Evolutionary conservation across 345 rosid species (phyloP).

Genomic region (Rhodamnia rubescens): DNA sequence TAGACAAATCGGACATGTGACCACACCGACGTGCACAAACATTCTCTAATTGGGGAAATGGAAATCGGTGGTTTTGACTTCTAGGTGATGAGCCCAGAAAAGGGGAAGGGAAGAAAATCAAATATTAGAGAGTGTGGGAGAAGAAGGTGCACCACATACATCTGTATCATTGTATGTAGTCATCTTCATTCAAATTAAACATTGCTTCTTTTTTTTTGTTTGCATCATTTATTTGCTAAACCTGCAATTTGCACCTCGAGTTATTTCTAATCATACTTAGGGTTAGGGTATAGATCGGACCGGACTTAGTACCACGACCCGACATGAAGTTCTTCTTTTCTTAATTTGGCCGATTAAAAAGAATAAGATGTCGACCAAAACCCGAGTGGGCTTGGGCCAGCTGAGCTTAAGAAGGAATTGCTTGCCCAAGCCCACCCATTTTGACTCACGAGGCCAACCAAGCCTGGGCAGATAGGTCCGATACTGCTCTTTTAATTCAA

Average conservation of each 20-base stretch:
- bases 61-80: background rate
- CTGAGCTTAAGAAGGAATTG: background rate
- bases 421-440: background rate
- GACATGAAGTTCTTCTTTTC: background rate
- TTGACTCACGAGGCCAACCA: background rate
- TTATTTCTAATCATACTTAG: background rate
- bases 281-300: background rate
- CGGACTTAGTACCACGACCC: background rate
- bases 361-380: background rate
- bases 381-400: background rate
- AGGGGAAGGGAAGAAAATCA: background rate
- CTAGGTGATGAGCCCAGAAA: background rate
- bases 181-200: background rate
- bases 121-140: background rate
- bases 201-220: no score
- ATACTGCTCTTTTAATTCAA: background rate
- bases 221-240: background rate
- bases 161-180: background rate
- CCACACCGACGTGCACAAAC: background rate
- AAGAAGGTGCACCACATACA: background rate
- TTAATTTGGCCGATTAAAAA: background rate
- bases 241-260: background rate
- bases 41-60: background rate
- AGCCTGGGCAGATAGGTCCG: background rate
- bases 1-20: background rate